Evolutionary conservation across 306 rosid species (phyloP).

Genomic region (Aeschynomene evenia): DNA sequence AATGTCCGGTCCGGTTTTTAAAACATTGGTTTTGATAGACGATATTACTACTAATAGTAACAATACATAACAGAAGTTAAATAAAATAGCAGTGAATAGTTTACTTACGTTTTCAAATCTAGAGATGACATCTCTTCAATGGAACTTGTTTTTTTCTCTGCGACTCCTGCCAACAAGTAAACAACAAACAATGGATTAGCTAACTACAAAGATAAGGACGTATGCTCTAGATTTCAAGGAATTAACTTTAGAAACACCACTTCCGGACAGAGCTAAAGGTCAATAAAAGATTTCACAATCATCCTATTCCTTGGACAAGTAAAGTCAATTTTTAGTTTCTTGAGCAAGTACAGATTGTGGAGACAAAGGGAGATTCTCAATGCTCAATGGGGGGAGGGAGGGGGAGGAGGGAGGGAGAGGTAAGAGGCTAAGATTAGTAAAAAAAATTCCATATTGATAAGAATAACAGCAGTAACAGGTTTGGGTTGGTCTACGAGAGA

Average conservation of each 20-base stretch:
- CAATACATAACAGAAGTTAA: not conserved
- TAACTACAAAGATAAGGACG: not conserved
- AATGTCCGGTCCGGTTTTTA: no score
- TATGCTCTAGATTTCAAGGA: slow-evolving; percentile 15
- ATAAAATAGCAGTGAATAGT: slow-evolving; percentile 12
- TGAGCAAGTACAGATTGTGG: not conserved
- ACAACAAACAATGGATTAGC: slow-evolving; percentile 23
- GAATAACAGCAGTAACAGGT: no score
- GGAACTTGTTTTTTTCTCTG: slow-evolving; percentile 57
- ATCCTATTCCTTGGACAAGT: not conserved
- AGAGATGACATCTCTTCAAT: slow-evolving; percentile 64
- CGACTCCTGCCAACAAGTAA: slow-evolving; percentile 49
- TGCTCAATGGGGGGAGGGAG: not conserved
- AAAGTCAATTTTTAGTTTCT: not conserved
- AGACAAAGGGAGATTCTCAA: not conserved
- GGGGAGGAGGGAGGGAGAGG: not conserved
- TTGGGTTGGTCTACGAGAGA: no score
- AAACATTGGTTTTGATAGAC: no score
- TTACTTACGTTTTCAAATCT: slow-evolving; percentile 79
- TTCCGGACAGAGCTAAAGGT: not conserved
- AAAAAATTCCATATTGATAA: not conserved
- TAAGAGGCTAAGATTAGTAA: not conserved
- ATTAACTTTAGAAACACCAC: not conserved
- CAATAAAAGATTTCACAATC: not conserved
- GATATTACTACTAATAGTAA: not conserved